Conservation (phyloP, 192 early-diverging fungal species). For the Geranomyces variabilis region DNA sequence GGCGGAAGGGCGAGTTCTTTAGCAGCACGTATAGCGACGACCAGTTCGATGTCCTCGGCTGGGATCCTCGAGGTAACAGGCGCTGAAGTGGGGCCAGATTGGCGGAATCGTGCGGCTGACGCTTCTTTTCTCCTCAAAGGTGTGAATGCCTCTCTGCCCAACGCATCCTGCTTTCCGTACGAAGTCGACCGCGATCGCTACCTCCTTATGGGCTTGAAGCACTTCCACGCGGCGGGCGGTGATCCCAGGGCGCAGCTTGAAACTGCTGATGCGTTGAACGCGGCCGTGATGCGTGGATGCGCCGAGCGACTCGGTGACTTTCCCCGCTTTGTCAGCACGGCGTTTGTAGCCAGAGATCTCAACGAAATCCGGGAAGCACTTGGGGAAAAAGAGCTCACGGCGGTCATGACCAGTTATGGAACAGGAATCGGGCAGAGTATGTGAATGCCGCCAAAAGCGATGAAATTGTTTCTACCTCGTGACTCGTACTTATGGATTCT, state of each 20-base stretch:
- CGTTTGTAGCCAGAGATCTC: slow-evolving; percentile 45
- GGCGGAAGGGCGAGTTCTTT: slow-evolving; percentile 3
- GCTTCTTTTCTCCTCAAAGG: not conserved
- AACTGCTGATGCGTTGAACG: not conserved
- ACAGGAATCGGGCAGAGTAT: slow-evolving; percentile 9
- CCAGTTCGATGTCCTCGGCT: slow-evolving; percentile 40
- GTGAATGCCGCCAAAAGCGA: too few species aligned
- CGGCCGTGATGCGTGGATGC: slow-evolving; percentile 23
- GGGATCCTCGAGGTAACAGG: slow-evolving; percentile 43
- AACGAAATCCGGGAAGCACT: slow-evolving; percentile 45
- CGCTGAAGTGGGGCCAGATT: slow-evolving; percentile 26
- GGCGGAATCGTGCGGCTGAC: too few species aligned
- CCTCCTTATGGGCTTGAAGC: not conserved
- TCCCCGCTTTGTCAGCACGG: slow-evolving; percentile 44
- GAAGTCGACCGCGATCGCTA: slow-evolving; percentile 10
- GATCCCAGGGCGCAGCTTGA: not conserved
- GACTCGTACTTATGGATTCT: too few species aligned
- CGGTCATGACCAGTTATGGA: slow-evolving; percentile 47
- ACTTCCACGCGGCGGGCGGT: not conserved
- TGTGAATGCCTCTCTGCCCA: slow-evolving; percentile 11
- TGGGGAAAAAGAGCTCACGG: slow-evolving; percentile 41
- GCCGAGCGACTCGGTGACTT: slow-evolving; percentile 32
- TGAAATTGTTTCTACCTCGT: too few species aligned
- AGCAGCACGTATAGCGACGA: slow-evolving; percentile 26
- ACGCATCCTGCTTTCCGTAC: slow-evolving; percentile 4